Conservation (phyloP, 441 rosid species). For the Daphne laureola region DNA sequence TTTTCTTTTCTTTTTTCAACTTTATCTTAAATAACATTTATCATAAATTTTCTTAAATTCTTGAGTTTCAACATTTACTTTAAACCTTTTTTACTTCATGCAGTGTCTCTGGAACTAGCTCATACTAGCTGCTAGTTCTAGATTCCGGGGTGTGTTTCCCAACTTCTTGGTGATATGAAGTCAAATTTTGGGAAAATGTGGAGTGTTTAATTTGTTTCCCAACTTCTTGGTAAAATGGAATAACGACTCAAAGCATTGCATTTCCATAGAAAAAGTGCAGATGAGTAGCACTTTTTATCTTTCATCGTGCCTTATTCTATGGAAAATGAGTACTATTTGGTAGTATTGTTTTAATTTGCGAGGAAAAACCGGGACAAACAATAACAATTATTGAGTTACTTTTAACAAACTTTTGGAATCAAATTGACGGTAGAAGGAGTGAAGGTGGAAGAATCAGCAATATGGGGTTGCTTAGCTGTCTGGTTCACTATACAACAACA, state of each 20-base stretch:
- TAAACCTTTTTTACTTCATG: too few relatives aligned
- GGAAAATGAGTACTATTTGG: neutral
- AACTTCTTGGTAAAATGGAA: neutral
- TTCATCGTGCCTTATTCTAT: neutral
- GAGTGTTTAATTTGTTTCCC: neutral
- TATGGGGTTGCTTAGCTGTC: conserved; percentile 22
- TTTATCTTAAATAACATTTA: too few relatives aligned
- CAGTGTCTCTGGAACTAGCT: too few relatives aligned
- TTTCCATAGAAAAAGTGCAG: too few relatives aligned
- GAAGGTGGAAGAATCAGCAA: neutral
- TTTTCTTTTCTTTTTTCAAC: too few relatives aligned
- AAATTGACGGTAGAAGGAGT: conserved; percentile 5
- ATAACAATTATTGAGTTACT: neutral
- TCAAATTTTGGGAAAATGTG: too few relatives aligned
- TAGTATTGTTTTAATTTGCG: conserved; percentile 1
- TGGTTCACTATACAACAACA: conserved; percentile 23
- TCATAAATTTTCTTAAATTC: too few relatives aligned
- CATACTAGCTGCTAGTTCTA: too few relatives aligned
- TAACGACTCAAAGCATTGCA: neutral
- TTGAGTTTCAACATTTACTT: too few relatives aligned
- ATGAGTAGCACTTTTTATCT: conserved; percentile 10
- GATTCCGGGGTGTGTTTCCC: too few relatives aligned
- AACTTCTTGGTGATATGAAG: too few relatives aligned
- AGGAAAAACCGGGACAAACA: conserved; percentile 7
- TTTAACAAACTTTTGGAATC: conserved; percentile 17